Evolutionary conservation across 352 stramenopile species (phyloP), one percentile per base, ranked within the genome.

Genomic region (Pythium volutum): DNA sequence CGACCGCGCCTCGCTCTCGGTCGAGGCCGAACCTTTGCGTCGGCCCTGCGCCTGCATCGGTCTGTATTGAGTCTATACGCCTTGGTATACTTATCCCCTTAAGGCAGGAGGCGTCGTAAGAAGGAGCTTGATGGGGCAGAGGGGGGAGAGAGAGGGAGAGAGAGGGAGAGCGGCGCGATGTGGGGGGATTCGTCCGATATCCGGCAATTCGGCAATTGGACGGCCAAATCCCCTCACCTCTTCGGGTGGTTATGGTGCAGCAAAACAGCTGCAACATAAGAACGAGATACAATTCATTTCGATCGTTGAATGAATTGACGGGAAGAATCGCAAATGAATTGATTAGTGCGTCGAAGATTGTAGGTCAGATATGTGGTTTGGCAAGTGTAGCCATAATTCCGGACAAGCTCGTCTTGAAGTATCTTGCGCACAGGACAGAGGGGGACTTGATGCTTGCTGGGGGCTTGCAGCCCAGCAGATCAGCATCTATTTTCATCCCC

Each of bases 21-120:
- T 57, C 9, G 62, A 18, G 15, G 54, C 62, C 34, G 54, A 59
- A 42, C 42, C 55, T 16, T 64, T 61, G 50, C 62, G 62, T 6
- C 62, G 48, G 20, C 52, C 39, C 3, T 52, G 49, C 39, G 45
- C 55, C 43, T 66, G 59, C 59, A 45, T 48, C 42, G 20, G 6
- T 48, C n/a, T 25, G 22, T n/a, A 8, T 18, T 15, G 36, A 20
- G 9, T 43, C 36, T 2, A 43, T 20, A 16, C 14, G 36, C 3
- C 5, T 43, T 18, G 14, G 14, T 7, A 22, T 22, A 10, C 36
- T 43, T 18, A 6, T 22, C 18, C 36, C 36, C 14, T 20, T 22
- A 20, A 10, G 12, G 7, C 3, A 1, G 18, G 36, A 22, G n/a
- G n/a, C n/a, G n/a, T n/a, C n/a, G n/a, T n/a, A n/a, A n/a, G n/a